phyloP scores from a whole-genome alignment of 2,329 filamentous ascomycete genomes.

The Cylindrodendrum hubeiense region DNA sequence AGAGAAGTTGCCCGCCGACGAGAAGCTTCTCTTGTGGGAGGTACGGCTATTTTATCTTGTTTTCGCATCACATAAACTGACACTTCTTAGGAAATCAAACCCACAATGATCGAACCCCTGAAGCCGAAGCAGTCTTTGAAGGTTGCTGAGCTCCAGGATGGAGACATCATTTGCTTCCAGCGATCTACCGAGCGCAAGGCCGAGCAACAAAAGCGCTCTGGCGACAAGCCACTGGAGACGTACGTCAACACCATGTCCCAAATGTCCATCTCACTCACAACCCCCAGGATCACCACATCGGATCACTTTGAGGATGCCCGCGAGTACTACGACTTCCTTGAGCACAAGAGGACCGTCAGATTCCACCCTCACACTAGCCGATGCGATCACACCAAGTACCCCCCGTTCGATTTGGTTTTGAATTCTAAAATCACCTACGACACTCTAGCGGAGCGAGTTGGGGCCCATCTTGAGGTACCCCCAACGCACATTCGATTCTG shows the following conservation, averaged over 20 bases:
- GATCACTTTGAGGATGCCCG: slow-evolving; percentile 78
- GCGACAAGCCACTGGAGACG: slow-evolving; percentile 50
- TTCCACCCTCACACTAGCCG: slow-evolving; percentile 77
- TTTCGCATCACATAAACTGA: slow-evolving; percentile 15
- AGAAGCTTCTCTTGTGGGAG: slow-evolving; percentile 82
- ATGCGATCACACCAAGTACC: slow-evolving; percentile 69
- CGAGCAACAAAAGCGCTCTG: slow-evolving; percentile 42
- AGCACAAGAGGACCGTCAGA: slow-evolving; percentile 83
- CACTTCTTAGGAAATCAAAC: slow-evolving; percentile 83
- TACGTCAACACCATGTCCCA: slow-evolving; percentile 35
- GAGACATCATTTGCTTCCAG: slow-evolving; percentile 97
- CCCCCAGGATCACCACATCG: slow-evolving; percentile 42
- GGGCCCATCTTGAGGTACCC: slow-evolving; percentile 79
- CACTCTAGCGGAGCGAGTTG: slow-evolving; percentile 85
- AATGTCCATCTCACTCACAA: slow-evolving; percentile 24
- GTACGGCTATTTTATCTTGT: slow-evolving; percentile 50
- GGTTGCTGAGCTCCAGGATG: slow-evolving; percentile 94
- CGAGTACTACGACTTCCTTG: slow-evolving; percentile 92
- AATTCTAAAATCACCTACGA: slow-evolving; percentile 94
- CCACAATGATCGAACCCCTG: slow-evolving; percentile 94
- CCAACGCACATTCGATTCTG: slow-evolving; percentile 92
- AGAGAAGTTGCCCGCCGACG: slow-evolving; percentile 74
- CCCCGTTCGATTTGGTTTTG: slow-evolving; percentile 80
- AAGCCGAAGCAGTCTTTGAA: slow-evolving; percentile 92
- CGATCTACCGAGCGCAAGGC: slow-evolving; percentile 65